Evolutionary conservation across 129 eudicot genomes (phyloP), one percentile per base, ranked within the genome.

Genomic region (Oenanthe sinensis): DNA sequence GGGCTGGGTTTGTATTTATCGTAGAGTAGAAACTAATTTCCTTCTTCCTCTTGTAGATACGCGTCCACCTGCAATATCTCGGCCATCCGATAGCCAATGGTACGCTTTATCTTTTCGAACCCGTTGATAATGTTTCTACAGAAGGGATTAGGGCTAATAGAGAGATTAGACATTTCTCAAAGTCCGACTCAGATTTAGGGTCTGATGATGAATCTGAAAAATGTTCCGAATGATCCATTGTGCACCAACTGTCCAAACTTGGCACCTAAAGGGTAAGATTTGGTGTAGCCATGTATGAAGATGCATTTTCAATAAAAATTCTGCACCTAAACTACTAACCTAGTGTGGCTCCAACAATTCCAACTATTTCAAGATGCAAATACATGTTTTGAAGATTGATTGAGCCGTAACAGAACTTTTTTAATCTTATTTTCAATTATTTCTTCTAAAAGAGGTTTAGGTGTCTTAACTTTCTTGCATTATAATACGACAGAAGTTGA

Each of bases 11-110:
- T 62, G 58, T 45, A 15, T 65, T 46, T 77, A 4, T 39, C 16
- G 76, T 74, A 15, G 6, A 55, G 42, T 15, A 33, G 24, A 3
- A 16, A 24, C 55, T 28, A 75, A 15, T 49, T 48, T 12, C 69
- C 24, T 7, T 36, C 76, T 81, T 45, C 70, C 37, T 86, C 20
- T 26, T 67, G 74, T 82, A 96, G 97, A 96, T 96, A 77, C 96
- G 99, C 42, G 99, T 96, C 63, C 99, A 96, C 78, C 87, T 96
- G 77, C 97, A 85, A 81, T 86, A 85, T 78, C 77, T 86, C 58
- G 97, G 99, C 60, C 97, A 96, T 82, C 97, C 99, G 7, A 96
- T 96, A 76, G 99, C 97, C 70, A 96, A 96, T 78, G 99, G 92
- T 80, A 79, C 81, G 71, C 97, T 96, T 67, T 92, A 96, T 83